Evolutionary conservation across 805 yeast species (phyloP).

Genomic region (Cyberlindnera meyerae): DNA sequence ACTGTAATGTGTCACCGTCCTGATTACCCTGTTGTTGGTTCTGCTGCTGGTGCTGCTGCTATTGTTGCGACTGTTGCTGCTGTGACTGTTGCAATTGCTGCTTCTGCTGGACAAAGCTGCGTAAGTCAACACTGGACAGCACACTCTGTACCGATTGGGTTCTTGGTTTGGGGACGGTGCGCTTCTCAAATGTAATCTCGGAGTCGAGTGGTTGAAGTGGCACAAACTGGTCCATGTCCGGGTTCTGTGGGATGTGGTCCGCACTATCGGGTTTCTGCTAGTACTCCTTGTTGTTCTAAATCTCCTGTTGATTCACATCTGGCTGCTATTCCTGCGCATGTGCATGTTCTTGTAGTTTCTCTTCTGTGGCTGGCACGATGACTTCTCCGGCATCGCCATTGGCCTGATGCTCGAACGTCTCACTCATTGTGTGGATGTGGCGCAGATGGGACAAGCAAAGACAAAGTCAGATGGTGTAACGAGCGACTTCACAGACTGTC

Average conservation of each 20-base stretch:
- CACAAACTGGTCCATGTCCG: constrained; percentile 30
- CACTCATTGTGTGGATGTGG: constrained; percentile 1
- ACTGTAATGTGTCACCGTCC: constrained; percentile 19
- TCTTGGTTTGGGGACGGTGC: constrained; percentile 52
- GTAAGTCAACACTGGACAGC: constrained; percentile 54
- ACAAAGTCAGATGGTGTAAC: too few relatives aligned
- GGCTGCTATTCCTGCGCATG: neutral
- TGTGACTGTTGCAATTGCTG: constrained; percentile 2
- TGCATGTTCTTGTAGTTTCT: too few relatives aligned
- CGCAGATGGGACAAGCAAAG: too few relatives aligned
- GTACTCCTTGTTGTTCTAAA: too few relatives aligned
- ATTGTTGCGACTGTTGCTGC: constrained; percentile 3
- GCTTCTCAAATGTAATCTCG: constrained; percentile 57
- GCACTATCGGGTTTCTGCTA: constrained; percentile 3
- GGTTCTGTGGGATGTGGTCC: constrained; percentile 4
- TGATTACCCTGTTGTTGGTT: constrained; percentile 2
- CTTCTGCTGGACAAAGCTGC: constrained; percentile 38
- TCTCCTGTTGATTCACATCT: too few relatives aligned
- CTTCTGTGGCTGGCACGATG: constrained; percentile 1
- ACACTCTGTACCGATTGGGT: constrained; percentile 38
- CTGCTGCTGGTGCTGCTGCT: constrained; percentile 3
- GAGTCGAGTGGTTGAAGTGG: constrained; percentile 6
- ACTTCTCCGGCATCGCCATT: constrained; percentile 1
- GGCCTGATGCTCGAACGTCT: neutral
- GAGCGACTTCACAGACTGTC: too few relatives aligned